Evolutionary conservation across 768 basidiomycete genomes (phyloP).

Genomic region (Hortiboletus flavorubellus): DNA sequence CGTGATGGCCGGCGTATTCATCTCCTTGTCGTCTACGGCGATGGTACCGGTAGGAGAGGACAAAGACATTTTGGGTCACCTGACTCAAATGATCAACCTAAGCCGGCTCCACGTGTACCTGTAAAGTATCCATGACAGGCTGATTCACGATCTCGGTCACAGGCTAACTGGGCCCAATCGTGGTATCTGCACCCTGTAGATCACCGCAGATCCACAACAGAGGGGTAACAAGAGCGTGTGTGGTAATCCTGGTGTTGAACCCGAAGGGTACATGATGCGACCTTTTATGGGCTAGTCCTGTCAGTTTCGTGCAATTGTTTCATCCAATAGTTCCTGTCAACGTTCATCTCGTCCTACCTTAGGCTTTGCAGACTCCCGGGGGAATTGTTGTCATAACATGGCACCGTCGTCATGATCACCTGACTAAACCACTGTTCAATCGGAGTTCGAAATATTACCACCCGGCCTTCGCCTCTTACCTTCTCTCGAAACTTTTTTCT

Average conservation of each 20-base stretch:
- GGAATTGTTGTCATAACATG: neutral
- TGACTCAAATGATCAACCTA: constrained; percentile 1
- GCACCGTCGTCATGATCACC: constrained; percentile 7
- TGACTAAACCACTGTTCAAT: constrained; percentile 13
- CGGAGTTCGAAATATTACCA: constrained; percentile 17
- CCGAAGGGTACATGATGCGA: neutral
- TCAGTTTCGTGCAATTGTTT: neutral
- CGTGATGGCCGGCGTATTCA: neutral
- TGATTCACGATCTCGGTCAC: neutral
- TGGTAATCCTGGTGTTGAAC: neutral
- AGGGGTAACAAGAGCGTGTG: neutral
- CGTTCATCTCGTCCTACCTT: no score
- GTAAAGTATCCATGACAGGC: neutral
- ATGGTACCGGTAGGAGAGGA: constrained; percentile 13
- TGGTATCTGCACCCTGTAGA: neutral
- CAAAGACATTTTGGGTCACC: constrained; percentile 4
- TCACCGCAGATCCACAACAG: neutral
- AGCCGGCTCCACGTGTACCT: constrained; percentile 5
- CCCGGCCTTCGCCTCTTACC: constrained; percentile 12
- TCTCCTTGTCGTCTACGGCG: neutral
- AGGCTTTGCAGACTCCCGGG: no score
- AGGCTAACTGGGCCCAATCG: neutral
- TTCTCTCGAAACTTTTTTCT: constrained; percentile 1
- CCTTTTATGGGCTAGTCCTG: neutral
- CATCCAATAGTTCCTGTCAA: no score